Evolutionary conservation across 2,329 filamentous ascomycete genomes (phyloP), one percentile per base, ranked within the genome.

Genomic region (Diaporthe helianthi): DNA sequence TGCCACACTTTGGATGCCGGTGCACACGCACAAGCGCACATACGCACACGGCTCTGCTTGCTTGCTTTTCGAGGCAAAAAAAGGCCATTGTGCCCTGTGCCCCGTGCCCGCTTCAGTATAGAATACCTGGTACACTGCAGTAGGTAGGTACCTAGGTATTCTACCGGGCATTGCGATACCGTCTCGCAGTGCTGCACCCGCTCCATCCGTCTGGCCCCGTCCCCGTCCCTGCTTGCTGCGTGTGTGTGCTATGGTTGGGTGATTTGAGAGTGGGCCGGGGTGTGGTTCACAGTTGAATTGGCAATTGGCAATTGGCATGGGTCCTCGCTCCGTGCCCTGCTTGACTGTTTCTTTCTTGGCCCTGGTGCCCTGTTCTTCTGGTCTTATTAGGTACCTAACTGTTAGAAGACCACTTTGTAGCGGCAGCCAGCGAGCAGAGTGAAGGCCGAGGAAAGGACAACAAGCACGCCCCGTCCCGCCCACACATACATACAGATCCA

Each of bases 291-390:
- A 63, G 58, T 67, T 67, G 53, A 46, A 46, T 51, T 63, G 58
- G 44, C 58, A 46, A 46, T 51, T 63, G 58, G 44, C 58, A 63
- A 63, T 63, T 36, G 58, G 24, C 63, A 60, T 51, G 65, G 55
- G 44, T 58, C 36, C 36, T 41, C 33, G 33, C 54, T 53, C 49
- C 64, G 44, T 36, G 38, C 44, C 54, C 51, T 65, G 65, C 69
- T 70, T 70, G 69, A 58, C 69, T 52, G 49, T 49, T 54, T 58
- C 53, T 65, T 55, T 65, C 47, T 64, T 69, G 51, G 67, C 63
- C 60, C 61, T 24, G 44, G 67, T 58, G 67, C 67, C 67, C 61
- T 69, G 61, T 52, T 58, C 67, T 65, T n/a, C 52, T 65, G 61
- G 55, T 51, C 61, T 54, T n/a, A n/a, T n/a, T n/a, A n/a, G n/a